Base-by-base conservation (phyloP, 106 monocot species). In the Xerophyta viscosa region DNA sequence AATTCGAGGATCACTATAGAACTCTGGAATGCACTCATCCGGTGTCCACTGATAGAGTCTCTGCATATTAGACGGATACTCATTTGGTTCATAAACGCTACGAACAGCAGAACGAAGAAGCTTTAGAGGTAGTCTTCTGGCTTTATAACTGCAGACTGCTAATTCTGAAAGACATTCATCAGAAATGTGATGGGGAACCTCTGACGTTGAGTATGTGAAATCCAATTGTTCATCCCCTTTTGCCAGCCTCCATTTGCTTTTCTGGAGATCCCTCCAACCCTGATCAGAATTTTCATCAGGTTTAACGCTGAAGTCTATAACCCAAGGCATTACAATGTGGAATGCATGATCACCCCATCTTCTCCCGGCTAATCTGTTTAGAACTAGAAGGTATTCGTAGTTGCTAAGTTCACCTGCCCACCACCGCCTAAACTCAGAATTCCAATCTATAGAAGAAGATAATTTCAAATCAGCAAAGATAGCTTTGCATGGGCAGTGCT, bases 31-130 rank as follows among this genome's bases (percentile, higher is more conserved):
- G 67, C 82, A 98, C 63, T 98, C 96, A 71, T 98, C 96, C 63
- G 96, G 96, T 41, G 96, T 98, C 96, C 96, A 98, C 42, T 98
- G 96, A 72, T 98, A 98, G 67, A 98, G 85, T 60, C 96, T 85
- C 60, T 82, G 89, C 89, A 98, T 98, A 45, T 61, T 98, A 20
- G 96, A 82, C 46, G 96, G 96, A 73, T 98, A 98, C 57, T 98
- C 96, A 61, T 98, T 98, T 18, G 96, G 96, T 52, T 89, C 96
- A 63, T 98, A 98, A 37, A 98, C 96, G 28, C 84, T 82, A 43
- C 96, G 82, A 1, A 98, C 96, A 54, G 96, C 90, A 29, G 84
- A 79, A 27, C 82, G 60, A 49, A 98, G 86, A 57, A 86, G 65
- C 41, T 63, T 65, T 41, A 90, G 67, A 60, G 96, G 85, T 48